Evolutionary conservation across 371 early-diverging fungal genomes (phyloP).

Genomic region (Mortierella sp.): DNA sequence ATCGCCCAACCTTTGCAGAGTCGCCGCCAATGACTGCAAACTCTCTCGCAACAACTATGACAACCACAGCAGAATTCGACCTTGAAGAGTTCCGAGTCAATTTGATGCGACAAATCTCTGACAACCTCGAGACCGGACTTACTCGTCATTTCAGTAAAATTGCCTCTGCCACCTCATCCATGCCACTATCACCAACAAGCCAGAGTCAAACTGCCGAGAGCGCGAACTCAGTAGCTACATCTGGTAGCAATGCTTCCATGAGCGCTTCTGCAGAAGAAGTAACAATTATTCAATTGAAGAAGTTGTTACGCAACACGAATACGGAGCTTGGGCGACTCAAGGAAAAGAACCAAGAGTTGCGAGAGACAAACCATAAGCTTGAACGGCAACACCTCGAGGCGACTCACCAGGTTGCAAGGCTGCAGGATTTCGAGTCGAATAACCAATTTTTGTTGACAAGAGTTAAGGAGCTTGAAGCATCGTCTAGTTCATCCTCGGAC

Average conservation of each 20-base stretch:
- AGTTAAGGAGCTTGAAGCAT: slow-evolving; percentile 50
- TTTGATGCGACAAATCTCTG: slow-evolving; percentile 50
- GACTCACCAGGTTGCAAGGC: slow-evolving; percentile 36
- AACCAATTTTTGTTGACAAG: slow-evolving; percentile 47
- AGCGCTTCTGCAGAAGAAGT: background rate
- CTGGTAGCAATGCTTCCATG: background rate
- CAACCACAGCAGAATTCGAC: slow-evolving; percentile 29
- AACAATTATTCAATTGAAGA: slow-evolving; percentile 28
- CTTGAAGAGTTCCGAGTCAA: slow-evolving; percentile 51
- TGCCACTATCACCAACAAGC: slow-evolving; percentile 45
- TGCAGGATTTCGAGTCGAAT: slow-evolving; percentile 46
- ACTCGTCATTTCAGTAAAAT: slow-evolving; percentile 44
- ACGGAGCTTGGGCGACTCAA: slow-evolving; percentile 46
- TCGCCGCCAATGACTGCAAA: slow-evolving; percentile 13
- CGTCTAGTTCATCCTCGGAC: slow-evolving; percentile 33
- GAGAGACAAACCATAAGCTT: slow-evolving; percentile 40
- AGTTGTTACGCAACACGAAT: slow-evolving; percentile 25
- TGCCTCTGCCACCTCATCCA: slow-evolving; percentile 27
- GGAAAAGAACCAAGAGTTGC: slow-evolving; percentile 46
- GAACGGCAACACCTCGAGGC: slow-evolving; percentile 42
- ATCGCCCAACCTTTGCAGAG: slow-evolving; percentile 9
- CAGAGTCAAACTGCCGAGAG: slow-evolving; percentile 20
- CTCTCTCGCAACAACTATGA: background rate
- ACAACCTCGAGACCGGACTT: slow-evolving; percentile 44
- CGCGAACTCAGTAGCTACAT: background rate